A percentile compares a stretch with the other conserved stretches of the same genome.
These are phyloP conservation scores for Penicillium sp. DNA, from an alignment of 2,329 filamentous ascomycete genomes.

Conservation along the genomic window DNA sequence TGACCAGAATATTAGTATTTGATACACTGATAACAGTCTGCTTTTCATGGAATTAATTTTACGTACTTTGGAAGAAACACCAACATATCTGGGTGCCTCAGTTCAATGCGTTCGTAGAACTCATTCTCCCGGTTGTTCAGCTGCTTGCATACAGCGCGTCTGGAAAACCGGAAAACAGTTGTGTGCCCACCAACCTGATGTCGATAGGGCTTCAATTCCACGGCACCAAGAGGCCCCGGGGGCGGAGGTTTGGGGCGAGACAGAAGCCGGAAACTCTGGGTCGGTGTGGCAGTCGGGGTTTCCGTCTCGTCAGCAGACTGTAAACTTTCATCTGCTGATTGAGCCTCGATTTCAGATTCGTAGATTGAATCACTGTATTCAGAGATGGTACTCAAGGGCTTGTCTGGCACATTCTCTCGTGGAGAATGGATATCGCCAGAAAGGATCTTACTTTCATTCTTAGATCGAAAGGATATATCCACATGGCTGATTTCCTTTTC, in stretches of 20 bases:
- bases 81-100: constrained; percentile 81
- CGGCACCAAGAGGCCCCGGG: constrained; percentile 70
- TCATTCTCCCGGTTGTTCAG: constrained; percentile 97
- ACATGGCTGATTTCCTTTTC: constrained; percentile 50
- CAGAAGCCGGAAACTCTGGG: constrained; percentile 25
- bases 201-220: constrained; percentile 93
- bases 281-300: constrained; percentile 48
- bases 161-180: constrained; percentile 92
- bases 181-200: constrained; percentile 98
- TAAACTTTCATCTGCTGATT: constrained; percentile 43
- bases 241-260: constrained; percentile 30
- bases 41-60: background rate
- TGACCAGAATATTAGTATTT: constrained; percentile 18
- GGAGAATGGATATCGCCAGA: constrained; percentile 54
- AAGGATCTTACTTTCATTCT: constrained; percentile 59
- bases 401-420: constrained; percentile 38
- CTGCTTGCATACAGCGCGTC: constrained; percentile 94
- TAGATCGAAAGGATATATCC: constrained; percentile 61
- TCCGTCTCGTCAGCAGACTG: constrained; percentile 52
- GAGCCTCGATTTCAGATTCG: constrained; percentile 47
- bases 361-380: constrained; percentile 43
- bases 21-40: background rate
- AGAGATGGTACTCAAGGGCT: constrained; percentile 35
- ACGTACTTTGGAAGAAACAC: constrained; percentile 81
- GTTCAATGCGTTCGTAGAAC: constrained; percentile 96